Evolutionary conservation across 1,139 yeast species (phyloP), one percentile per base, ranked within the genome.

Genomic region (Pneumocystis wakefieldiae): DNA sequence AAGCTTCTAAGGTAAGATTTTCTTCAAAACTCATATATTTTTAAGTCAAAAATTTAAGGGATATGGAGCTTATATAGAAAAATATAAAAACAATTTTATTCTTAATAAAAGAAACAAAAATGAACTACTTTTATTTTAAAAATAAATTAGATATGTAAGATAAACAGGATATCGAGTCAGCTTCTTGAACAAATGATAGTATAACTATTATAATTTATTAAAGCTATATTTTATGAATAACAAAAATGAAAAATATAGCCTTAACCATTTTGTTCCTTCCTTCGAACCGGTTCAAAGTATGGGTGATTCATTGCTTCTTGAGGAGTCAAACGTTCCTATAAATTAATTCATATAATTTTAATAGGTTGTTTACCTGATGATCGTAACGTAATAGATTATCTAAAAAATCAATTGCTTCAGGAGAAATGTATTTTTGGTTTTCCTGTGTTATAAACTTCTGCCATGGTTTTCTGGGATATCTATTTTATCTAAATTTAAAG

Each of bases 281-380:
- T 48, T 24, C 55, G 59, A 37, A 57, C 38, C 29, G 59, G 59
- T 39, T 37, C 59, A 71, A 86, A 86, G 71, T 84, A 88, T 10
- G 85, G 81, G 75, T 94, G 97, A 19, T 77, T 83, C 95, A 94
- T 86, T 29, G 98, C 97, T 75, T 94, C 97, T 73, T 81, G 81
- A 2, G 98, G 97, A 12, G 98, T 92, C 65, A 91, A 80, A 71
- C 99, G 83, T 73, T 87, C 91, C 65, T 62, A 32, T 28, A 15
- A 19, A 36, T 48, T 12, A 29, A 53, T 15, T 19, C 32, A 17
- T 29, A 32, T 29, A n/a, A 24, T 19, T 36, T 28, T 5, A 14
- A 8, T 19, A 57, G 19, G 14, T 29, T 12, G 8, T 63, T 17
- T 59, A 57, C 65, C 73, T 90, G 96, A 73, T 94, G 99, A 73